Evolutionary conservation across 805 yeast genomes (phyloP).

Genomic region (Metschnikowia henanensis): DNA sequence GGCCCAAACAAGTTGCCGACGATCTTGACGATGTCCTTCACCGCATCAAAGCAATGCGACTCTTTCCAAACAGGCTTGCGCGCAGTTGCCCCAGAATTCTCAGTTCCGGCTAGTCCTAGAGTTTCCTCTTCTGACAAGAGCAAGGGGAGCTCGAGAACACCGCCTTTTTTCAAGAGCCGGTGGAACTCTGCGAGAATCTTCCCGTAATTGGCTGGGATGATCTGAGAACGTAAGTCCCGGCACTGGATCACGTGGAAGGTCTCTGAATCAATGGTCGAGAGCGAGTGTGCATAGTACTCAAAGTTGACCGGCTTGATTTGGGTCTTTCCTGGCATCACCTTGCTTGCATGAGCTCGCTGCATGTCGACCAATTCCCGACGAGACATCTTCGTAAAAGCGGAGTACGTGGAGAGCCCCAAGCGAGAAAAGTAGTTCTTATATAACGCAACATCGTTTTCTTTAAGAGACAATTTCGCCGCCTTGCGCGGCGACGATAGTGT

Average conservation of each 20-base stretch:
- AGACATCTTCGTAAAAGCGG: slow-evolving; percentile 8
- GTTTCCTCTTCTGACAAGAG: slow-evolving; percentile 10
- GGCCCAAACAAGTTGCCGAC: slow-evolving; percentile 30
- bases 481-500: background rate
- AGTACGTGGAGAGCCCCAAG: slow-evolving; percentile 12
- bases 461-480: background rate
- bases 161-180: slow-evolving; percentile 37
- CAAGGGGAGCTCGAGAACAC: slow-evolving; percentile 34
- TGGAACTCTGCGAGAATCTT: slow-evolving; percentile 32
- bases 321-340: background rate
- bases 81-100: background rate
- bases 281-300: slow-evolving; percentile 19
- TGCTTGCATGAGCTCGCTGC: slow-evolving; percentile 8
- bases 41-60: background rate
- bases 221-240: slow-evolving; percentile 36
- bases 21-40: background rate
- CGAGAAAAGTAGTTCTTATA: slow-evolving; percentile 9
- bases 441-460: slow-evolving; percentile 10
- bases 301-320: slow-evolving; percentile 17
- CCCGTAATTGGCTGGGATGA: slow-evolving; percentile 27
- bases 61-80: slow-evolving; percentile 1
- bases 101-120: background rate
- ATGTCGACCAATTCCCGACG: slow-evolving; percentile 14
- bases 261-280: slow-evolving; percentile 26
- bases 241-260: slow-evolving; percentile 39